Evolutionary conservation across 2,329 filamentous ascomycete species (phyloP).

Genomic region (Arthrobotrys megalospora): DNA sequence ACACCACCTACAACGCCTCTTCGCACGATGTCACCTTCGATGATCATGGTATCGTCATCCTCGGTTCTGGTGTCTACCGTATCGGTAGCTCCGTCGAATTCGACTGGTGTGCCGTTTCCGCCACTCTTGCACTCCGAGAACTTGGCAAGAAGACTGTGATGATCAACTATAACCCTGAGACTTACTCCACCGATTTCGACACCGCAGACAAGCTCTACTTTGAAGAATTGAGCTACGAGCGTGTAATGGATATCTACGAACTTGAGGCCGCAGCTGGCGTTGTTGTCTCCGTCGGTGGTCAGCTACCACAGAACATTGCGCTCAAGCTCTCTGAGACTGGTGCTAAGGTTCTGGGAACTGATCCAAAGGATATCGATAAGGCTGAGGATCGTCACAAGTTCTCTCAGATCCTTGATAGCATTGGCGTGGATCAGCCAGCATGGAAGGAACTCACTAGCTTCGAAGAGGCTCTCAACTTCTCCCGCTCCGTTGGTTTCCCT

Average conservation of each 20-base stretch:
- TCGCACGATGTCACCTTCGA: constrained; percentile 94
- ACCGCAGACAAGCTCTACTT: constrained; percentile 94
- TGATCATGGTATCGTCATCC: constrained; percentile 88
- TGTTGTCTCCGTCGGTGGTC: constrained; percentile 94
- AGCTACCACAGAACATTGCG: constrained; percentile 97
- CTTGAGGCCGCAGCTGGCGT: constrained; percentile 87
- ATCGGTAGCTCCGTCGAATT: constrained; percentile 99
- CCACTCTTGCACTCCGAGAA: constrained; percentile 83
- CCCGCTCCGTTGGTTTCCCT: constrained; percentile 87
- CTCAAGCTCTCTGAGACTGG: constrained; percentile 92
- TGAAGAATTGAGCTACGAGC: constrained; percentile 95
- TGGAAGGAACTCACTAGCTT: constrained; percentile 98
- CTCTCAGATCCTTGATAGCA: constrained; percentile 95
- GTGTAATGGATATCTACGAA: constrained; percentile 99
- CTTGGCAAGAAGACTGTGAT: constrained; percentile 98
- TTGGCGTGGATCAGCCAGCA: constrained; percentile 94
- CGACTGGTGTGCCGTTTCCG: constrained; percentile 97
- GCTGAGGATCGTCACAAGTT: constrained; percentile 99
- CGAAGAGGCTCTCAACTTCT: constrained; percentile 87
- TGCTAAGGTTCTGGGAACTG: constrained; percentile 90
- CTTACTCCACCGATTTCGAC: constrained; percentile 86
- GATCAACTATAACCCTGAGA: constrained; percentile 94
- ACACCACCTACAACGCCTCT: constrained; percentile 97
- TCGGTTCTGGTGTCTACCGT: constrained; percentile 96
- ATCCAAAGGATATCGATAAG: constrained; percentile 95